Base-by-base conservation (phyloP, 2,329 filamentous ascomycete species). In the Emericellopsis atlantica region DNA sequence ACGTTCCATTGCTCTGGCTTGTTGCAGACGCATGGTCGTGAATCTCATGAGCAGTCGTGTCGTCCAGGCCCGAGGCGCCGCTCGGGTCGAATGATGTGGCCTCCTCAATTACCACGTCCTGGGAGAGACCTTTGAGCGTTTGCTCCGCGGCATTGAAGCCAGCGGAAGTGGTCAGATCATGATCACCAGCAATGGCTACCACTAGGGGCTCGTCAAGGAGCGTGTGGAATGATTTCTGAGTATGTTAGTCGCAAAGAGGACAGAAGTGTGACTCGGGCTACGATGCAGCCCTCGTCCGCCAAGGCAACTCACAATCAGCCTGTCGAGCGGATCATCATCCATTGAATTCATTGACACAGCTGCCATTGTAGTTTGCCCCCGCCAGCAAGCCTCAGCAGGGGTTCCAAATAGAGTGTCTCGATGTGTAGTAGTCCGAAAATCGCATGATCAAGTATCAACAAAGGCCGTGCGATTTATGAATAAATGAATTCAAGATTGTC, bases 161-260 rank as follows among this genome's bases (percentile, higher is more conserved):
- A 1, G 61, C 56, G 1, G 69, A 50, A 18, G 76, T 58, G 3
- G 60, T 55, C 15, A 89, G 63, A 49, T 88, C 74, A 58, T 78
- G 85, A 53, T 96, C 90, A 40, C 67, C 75, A 5, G 78, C 67
- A 39, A 95, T 84, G 4, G 86, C 81, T 41, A 81, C 72, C 44
- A 95, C 74, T 11, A 90, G 70, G 0, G 85, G 74, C 48, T 87
- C 76, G 49, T 95, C 89, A 33, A 95, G 60, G 15, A 81, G 73
- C 21, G 82, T 74, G 54, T 79, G 80, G 53, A 86, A 90, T 47
- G 81, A 76, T 45, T 78, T 70, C 79, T 89, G 16, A 8, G 9
- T 8, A 35, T 15, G 18, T 21, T 35, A 35, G n/a, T 21, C 32
- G 32, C n/a, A 9, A 35, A 9, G 9, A 15, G n/a, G n/a, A 35